These are phyloP conservation scores for Phialophora chinensis DNA, from an alignment of 2,329 filamentous ascomycete genomes.

Conservation along the genomic window DNA sequence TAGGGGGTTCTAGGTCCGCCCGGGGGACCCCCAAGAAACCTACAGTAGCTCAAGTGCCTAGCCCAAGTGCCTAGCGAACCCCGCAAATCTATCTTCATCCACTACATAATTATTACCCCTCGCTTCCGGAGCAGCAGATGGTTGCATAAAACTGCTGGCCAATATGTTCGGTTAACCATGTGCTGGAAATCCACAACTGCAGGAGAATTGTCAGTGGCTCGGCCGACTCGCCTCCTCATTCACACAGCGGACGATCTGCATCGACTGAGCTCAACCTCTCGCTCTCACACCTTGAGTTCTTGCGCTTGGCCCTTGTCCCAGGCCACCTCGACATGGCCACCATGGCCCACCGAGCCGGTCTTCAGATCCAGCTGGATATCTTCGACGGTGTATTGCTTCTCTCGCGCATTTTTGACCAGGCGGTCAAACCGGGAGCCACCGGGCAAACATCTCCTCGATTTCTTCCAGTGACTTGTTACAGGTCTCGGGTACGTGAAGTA, in stretches of 20 bases:
- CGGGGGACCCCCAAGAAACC: no score
- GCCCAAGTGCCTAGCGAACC: not conserved
- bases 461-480: conserved; percentile 40
- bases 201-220: not conserved
- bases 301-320: conserved; percentile 9
- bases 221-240: no score
- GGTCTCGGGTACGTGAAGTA: conserved; percentile 51
- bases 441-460: no score
- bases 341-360: conserved; percentile 10
- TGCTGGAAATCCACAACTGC: not conserved
- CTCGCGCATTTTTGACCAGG: conserved; percentile 42
- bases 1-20: not conserved
- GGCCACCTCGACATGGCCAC: conserved; percentile 21
- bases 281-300: conserved; percentile 14
- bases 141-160: no score
- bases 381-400: conserved; percentile 34
- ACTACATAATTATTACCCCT: not conserved
- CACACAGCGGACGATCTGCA: no score
- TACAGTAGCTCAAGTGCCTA: not conserved
- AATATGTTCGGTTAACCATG: not conserved
- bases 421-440: conserved; percentile 38
- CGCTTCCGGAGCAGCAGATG: no score
- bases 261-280: no score
- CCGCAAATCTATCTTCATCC: not conserved
- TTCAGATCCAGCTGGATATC: conserved; percentile 22